These are phyloP conservation scores for Amanita muscaria DNA, from an alignment of 768 basidiomycete species.

Conservation along the genomic window DNA sequence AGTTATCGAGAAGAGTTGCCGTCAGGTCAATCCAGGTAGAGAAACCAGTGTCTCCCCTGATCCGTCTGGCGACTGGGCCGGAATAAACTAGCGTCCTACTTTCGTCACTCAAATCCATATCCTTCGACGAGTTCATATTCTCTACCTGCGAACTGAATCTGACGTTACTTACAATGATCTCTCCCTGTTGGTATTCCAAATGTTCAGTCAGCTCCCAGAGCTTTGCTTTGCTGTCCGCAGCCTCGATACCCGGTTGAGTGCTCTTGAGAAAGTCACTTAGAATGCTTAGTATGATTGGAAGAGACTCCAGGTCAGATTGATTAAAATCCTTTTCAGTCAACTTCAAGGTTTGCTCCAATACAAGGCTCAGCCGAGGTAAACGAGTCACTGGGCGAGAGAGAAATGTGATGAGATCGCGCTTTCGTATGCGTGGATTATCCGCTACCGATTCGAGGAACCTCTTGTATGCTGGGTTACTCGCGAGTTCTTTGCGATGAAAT, in stretches of 20 bases:
- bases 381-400: slow-evolving; percentile 82
- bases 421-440: slow-evolving; percentile 56
- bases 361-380: slow-evolving; percentile 70
- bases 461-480: slow-evolving; percentile 57
- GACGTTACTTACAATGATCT: slow-evolving; percentile 56
- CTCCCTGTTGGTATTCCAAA: slow-evolving; percentile 65
- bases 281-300: slow-evolving; percentile 64
- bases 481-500: slow-evolving; percentile 68
- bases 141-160: neutral
- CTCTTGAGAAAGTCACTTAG: slow-evolving; percentile 70
- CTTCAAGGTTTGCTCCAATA: slow-evolving; percentile 64
- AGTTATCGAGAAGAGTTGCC: slow-evolving; percentile 68
- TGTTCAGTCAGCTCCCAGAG: slow-evolving; percentile 77
- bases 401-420: slow-evolving; percentile 74
- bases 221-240: slow-evolving; percentile 86
- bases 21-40: slow-evolving; percentile 64
- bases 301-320: slow-evolving; percentile 72
- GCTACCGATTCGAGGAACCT: slow-evolving; percentile 55
- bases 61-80: slow-evolving; percentile 52
- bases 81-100: slow-evolving; percentile 64
- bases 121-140: slow-evolving; percentile 33
- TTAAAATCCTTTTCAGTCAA: slow-evolving; percentile 51
- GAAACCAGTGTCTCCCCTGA: slow-evolving; percentile 56
- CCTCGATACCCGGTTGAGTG: slow-evolving; percentile 84
- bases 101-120: slow-evolving; percentile 75